phyloP scores from a whole-genome alignment of 179 eudicot species.

The Vitellaria paradoxa region DNA sequence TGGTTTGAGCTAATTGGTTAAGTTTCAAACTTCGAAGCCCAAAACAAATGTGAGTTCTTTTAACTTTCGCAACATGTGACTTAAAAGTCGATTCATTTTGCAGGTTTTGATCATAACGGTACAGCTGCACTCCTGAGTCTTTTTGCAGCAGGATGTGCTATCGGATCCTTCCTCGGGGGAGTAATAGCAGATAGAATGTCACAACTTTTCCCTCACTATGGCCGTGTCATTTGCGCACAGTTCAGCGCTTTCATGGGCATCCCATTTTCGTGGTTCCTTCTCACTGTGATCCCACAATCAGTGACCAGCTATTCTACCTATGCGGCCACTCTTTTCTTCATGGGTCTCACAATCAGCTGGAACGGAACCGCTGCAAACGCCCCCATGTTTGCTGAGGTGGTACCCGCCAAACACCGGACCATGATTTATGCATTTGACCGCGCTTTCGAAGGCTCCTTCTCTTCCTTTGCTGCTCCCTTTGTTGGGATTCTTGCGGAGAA shows the following conservation, averaged over 20 bases:
- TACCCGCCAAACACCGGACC: slow-evolving; percentile 79
- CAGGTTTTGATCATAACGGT: slow-evolving; percentile 86
- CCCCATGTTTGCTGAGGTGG: slow-evolving; percentile 95
- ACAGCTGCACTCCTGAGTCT: slow-evolving; percentile 75
- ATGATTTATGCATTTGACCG: slow-evolving; percentile 98
- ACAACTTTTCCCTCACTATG: slow-evolving; percentile 57
- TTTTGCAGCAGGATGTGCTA: slow-evolving; percentile 70
- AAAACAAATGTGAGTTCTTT: too few relatives aligned
- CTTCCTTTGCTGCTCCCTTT: slow-evolving; percentile 91
- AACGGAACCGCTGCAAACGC: slow-evolving; percentile 69
- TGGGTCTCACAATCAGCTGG: slow-evolving; percentile 97
- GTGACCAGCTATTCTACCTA: slow-evolving; percentile 51
- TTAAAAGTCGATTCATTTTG: slow-evolving; percentile 13
- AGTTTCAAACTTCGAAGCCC: too few relatives aligned
- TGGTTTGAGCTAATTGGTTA: slow-evolving; percentile 96
- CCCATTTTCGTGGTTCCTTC: slow-evolving; percentile 83
- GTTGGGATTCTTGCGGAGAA: slow-evolving; percentile 90
- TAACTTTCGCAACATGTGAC: not conserved
- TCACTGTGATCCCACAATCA: slow-evolving; percentile 64
- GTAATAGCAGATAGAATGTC: slow-evolving; percentile 71
- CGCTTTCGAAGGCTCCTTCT: slow-evolving; percentile 85
- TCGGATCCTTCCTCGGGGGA: slow-evolving; percentile 78
- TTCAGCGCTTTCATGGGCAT: slow-evolving; percentile 94
- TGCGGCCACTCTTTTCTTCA: slow-evolving; percentile 65
- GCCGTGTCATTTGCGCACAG: slow-evolving; percentile 84